phyloP scores from a whole-genome alignment of 2,329 filamentous ascomycete genomes.

The Exophiala mesophila region DNA sequence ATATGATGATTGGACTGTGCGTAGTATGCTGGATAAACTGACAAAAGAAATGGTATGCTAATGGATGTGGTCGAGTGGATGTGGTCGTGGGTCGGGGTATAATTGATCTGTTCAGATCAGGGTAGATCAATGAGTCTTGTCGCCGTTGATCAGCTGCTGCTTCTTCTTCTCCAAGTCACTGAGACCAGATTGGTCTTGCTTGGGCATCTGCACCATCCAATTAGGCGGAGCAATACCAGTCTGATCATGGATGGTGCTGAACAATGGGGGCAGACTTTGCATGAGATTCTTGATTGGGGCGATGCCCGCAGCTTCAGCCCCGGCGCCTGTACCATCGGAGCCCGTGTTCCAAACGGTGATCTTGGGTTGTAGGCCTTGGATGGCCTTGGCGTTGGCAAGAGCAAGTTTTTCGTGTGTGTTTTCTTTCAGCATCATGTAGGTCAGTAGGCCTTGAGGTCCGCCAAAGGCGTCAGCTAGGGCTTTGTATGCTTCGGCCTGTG shows the following conservation, averaged over 20 bases:
- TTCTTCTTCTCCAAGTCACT: background rate
- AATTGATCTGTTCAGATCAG: too few relatives aligned
- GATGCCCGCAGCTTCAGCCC: conserved; percentile 48
- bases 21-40: too few relatives aligned
- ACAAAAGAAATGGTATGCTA: too few relatives aligned
- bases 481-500: conserved; percentile 76
- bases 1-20: too few relatives aligned
- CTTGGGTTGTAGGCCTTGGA: conserved; percentile 77
- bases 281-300: conserved; percentile 74
- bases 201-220: conserved; percentile 58
- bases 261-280: conserved; percentile 75
- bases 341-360: conserved; percentile 89
- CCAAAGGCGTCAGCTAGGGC: conserved; percentile 68
- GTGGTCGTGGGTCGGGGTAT: too few relatives aligned
- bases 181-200: conserved; percentile 1
- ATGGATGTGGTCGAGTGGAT: too few relatives aligned
- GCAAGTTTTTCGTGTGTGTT: conserved; percentile 73
- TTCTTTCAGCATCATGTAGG: conserved; percentile 84
- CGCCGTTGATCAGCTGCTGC: background rate
- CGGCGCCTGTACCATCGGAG: conserved; percentile 35
- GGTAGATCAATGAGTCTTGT: background rate
- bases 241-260: conserved; percentile 83
- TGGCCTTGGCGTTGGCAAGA: conserved; percentile 68
- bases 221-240: conserved; percentile 74
- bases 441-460: conserved; percentile 70